These are phyloP conservation scores for Leptomonas pyrrhocoris DNA, from an alignment of 208 protist genomes.

Conservation along the genomic window DNA sequence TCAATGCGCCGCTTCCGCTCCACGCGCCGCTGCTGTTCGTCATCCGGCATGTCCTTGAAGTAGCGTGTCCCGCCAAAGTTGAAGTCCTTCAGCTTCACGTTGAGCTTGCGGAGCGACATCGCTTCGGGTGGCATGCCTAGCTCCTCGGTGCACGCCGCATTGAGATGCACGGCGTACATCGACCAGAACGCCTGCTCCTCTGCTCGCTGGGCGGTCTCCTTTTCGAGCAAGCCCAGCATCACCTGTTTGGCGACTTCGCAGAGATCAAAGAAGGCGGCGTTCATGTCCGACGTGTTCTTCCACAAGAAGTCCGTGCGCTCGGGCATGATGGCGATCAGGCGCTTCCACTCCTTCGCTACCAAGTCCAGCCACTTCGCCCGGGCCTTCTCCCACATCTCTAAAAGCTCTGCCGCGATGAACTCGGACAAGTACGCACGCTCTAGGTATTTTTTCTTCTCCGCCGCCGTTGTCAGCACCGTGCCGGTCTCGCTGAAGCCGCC, in stretches of 20 bases:
- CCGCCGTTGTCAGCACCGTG: conserved; percentile 31
- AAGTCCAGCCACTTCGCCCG: conserved; percentile 62
- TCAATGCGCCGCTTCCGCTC: conserved; percentile 67
- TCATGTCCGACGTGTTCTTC: conserved; percentile 87
- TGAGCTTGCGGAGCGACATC: conserved; percentile 85
- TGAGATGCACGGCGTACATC: conserved; percentile 70
- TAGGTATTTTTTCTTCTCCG: conserved; percentile 53
- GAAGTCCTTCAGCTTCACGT: conserved; percentile 93
- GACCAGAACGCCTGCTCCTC: conserved; percentile 82
- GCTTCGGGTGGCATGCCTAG: conserved; percentile 67
- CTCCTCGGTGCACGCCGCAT: conserved; percentile 46
- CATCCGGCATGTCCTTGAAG: conserved; percentile 85
- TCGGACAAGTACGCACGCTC: conserved; percentile 42
- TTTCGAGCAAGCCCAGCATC: conserved; percentile 62
- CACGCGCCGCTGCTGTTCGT: conserved; percentile 68
- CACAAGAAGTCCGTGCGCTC: conserved; percentile 71
- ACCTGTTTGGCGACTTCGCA: conserved; percentile 88
- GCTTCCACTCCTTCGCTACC: conserved; percentile 67
- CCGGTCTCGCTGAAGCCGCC: conserved; percentile 69
- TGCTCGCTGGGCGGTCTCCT: conserved; percentile 44
- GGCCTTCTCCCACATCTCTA: conserved; percentile 66
- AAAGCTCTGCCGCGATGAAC: conserved; percentile 47
- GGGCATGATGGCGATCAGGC: conserved; percentile 41
- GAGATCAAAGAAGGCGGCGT: conserved; percentile 85
- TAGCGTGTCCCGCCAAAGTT: conserved; percentile 91